Conservation (phyloP, 2,329 filamentous ascomycete genomes). For the Nectriaceae sp. region DNA sequence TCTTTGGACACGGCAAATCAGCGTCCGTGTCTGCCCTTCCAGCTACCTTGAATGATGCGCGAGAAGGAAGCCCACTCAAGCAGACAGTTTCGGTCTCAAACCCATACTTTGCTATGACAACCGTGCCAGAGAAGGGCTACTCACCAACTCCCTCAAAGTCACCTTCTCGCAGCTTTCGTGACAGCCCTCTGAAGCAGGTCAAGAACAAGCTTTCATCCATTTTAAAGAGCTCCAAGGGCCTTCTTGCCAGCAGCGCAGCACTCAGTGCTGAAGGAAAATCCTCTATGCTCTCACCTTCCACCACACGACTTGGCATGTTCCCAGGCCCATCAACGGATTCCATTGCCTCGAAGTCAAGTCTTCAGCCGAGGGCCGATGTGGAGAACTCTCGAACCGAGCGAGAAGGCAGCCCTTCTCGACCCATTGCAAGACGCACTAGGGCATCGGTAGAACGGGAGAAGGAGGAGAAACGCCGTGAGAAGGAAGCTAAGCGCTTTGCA, state of each 20-base stretch:
- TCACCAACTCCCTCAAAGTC: conserved; percentile 57
- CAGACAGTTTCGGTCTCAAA: conserved; percentile 66
- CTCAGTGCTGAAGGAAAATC: conserved; percentile 64
- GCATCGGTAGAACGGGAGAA: conserved; percentile 63
- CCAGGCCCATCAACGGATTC: conserved; percentile 51
- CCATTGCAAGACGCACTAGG: conserved; percentile 51
- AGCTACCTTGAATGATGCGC: conserved; percentile 15
- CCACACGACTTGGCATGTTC: conserved; percentile 46
- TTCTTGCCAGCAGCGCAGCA: conserved; percentile 76
- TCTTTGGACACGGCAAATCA: conserved; percentile 56
- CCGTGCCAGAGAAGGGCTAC: conserved; percentile 38
- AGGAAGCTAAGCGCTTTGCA: conserved; percentile 61
- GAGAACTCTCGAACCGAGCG: conserved; percentile 13
- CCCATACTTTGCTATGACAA: conserved; percentile 49
- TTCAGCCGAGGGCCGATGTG: conserved; percentile 20
- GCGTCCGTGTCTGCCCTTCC: conserved; percentile 61
- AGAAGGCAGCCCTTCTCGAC: conserved; percentile 44
- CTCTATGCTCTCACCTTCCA: conserved; percentile 57
- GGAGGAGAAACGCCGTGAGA: conserved; percentile 67
- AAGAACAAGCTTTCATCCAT: conserved; percentile 93
- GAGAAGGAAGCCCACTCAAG: conserved; percentile 42
- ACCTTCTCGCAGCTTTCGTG: conserved; percentile 57
- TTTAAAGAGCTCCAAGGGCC: conserved; percentile 80
- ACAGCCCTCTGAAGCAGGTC: conserved; percentile 86
- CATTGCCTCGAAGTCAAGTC: conserved; percentile 33